Evolutionary conservation across 2,329 filamentous ascomycete genomes (phyloP), one percentile per base, ranked within the genome.

Genomic region (Trichophaea hybrida): DNA sequence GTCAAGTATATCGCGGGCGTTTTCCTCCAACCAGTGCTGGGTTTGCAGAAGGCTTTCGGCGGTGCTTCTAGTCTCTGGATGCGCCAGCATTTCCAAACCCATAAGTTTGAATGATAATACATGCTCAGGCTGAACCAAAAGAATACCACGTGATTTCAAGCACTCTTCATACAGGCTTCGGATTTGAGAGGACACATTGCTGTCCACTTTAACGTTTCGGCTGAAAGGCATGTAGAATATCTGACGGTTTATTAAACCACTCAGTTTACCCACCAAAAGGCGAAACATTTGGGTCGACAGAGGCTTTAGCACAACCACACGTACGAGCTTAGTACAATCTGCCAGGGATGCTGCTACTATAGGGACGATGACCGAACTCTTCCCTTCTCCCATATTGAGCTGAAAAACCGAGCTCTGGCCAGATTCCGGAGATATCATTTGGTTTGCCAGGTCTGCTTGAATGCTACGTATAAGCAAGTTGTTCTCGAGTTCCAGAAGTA

Each of bases 321-420:
- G 72, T 0, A 79, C 77, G 0, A 86, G 71, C 3, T 70, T 74
- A 0, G 69, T 66, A 0, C 73, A 72, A 51, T 85, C 72, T 0
- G 80, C 78, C 0, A 85, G 68, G 0, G 73, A 70, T 0, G 77
- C 71, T 0, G 78, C 78, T 0, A 84, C 77, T 40, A 85, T 81
- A 0, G 83, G 84, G 0, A 84, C 75, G 53, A 89, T 86, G 1
- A 86, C 79, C 0, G 83, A 84, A 0, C 81, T 81, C 62, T 86
- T 87, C 0, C 83, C 84, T 66, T 85, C 78, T 0, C 84, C 84
- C 83, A 87, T 87, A 63, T 85, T 85, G 1, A 87, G 69, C 65
- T 86, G 82, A 73, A 85, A 77, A 0, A 82, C 76, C 0, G 75
- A 69, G 64, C 82, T 85, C 0, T 68, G 33, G 0, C 66, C 69